These are phyloP conservation scores for Nicotiana obtusifolia DNA, from an alignment of 257 asterid genomes.

Conservation along the genomic window DNA sequence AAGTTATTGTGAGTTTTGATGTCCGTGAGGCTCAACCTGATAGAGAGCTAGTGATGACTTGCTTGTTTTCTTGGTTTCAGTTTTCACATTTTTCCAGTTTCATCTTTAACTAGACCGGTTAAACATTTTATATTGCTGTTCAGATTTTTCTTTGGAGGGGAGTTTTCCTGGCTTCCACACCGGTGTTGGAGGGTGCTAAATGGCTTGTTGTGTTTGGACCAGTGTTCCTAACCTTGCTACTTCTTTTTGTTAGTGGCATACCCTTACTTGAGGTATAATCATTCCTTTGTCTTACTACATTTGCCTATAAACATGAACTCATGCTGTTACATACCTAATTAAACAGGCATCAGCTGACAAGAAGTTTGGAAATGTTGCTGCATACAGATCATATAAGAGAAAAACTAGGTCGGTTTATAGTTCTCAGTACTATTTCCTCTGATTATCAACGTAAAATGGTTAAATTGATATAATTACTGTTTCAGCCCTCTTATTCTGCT, in stretches of 20 bases:
- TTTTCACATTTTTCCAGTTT: neutral
- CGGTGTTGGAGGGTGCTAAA: constrained; percentile 63
- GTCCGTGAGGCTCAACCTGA: neutral
- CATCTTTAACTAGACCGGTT: neutral
- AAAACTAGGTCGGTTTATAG: constrained; percentile 58
- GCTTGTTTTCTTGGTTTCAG: neutral
- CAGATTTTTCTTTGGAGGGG: constrained; percentile 99
- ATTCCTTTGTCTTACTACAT: neutral
- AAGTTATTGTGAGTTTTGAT: neutral
- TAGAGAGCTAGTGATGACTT: neutral
- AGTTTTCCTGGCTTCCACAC: constrained; percentile 83
- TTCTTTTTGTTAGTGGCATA: constrained; percentile 85
- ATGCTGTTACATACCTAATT: constrained; percentile 4
- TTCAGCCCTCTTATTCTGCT: constrained; percentile 89
- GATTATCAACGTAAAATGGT: neutral
- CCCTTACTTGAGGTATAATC: constrained; percentile 77
- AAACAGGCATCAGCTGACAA: constrained; percentile 91
- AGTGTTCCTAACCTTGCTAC: constrained; percentile 59
- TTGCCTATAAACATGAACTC: neutral
- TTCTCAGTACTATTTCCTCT: neutral
- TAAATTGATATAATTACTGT: neutral
- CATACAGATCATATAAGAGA: constrained; percentile 63
- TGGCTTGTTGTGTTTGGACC: constrained; percentile 93
- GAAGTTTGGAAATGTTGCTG: constrained; percentile 56
- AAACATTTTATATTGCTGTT: neutral